Evolutionary conservation across 345 rosid genomes (phyloP), one percentile per base, ranked within the genome.

Genomic region (Xanthoceras sorbifolium): DNA sequence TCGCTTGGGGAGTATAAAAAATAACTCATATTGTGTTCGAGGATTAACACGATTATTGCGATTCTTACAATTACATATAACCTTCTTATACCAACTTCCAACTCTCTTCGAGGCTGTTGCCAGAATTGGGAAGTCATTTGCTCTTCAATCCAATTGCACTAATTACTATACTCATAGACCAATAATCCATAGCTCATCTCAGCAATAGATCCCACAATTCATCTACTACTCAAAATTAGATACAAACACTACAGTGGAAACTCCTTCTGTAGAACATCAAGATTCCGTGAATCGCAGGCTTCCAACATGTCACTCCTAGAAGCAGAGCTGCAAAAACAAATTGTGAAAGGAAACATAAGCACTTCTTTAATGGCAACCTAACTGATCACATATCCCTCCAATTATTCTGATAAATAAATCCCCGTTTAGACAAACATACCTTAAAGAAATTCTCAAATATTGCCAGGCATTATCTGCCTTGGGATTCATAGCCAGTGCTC

Each of bases 401-500:
- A 44, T 42, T 14, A 20, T 72, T 36, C 9, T 9, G 64, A 67
- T 55, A 26, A 69, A 15, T 6, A 22, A 5, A 48, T 50, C 63
- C 71, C 63, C 50, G 29, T 42, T 72, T 3, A 4, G 38, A 57
- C 70, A 63, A 38, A 38, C 78, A 59, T 87, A 97, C 99, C 99
- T 92, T 71, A 97, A 82, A 25, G 99, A 97, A 76, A 97, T 92
- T 77, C 95, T 89, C 89, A 97, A 83, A 87, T 94, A 97, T 72
- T 94, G 99, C 97, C 98, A 97, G 22, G 97, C 99, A 77, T 97
- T 97, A 73, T 97, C 99, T 23, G 99, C 98, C 84, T 97, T 97
- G 22, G 99, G 99, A 80, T 97, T 97, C 99, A 97, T 92, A 11
- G 97, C 89, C 5, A 97, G 99, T 50, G 99, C 99, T 29, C 98